Evolutionary conservation across 1,284 basidiomycete species (phyloP).

Genomic region (Ganoderma resinaceum): DNA sequence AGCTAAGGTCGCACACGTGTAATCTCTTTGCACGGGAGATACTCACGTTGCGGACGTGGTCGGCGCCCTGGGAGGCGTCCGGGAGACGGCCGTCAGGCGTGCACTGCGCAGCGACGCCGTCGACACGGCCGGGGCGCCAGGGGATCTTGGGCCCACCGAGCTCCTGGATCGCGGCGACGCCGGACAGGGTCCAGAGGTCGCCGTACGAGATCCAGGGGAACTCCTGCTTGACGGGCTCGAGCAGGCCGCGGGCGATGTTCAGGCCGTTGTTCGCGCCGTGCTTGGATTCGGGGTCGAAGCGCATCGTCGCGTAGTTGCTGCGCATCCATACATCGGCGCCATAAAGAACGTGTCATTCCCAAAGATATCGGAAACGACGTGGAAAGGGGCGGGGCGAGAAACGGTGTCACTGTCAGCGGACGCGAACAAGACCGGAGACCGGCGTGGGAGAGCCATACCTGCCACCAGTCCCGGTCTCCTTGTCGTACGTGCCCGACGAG

Average conservation of each 20-base stretch:
- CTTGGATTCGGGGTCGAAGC: slow-evolving; percentile 84
- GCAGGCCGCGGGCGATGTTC: slow-evolving; percentile 80
- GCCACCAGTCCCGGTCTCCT: slow-evolving; percentile 87
- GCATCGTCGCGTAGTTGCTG: slow-evolving; percentile 96
- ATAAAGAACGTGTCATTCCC: not conserved
- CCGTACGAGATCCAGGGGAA: slow-evolving; percentile 94
- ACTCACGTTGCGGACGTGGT: slow-evolving; percentile 83
- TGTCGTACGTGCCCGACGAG: slow-evolving; percentile 90
- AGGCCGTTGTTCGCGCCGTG: slow-evolving; percentile 93
- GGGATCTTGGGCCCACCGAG: slow-evolving; percentile 85
- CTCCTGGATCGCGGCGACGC: slow-evolving; percentile 88
- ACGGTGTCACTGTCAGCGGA: slow-evolving; percentile 15
- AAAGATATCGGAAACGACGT: not conserved
- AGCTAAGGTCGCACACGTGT: not conserved
- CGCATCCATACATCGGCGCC: not conserved
- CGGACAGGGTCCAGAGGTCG: slow-evolving; percentile 93
- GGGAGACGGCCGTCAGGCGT: slow-evolving; percentile 97
- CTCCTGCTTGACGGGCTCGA: slow-evolving; percentile 90
- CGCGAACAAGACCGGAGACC: slow-evolving; percentile 15
- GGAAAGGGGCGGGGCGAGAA: not conserved
- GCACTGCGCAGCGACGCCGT: slow-evolving; percentile 77
- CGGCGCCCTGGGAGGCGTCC: slow-evolving; percentile 84
- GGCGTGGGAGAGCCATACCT: slow-evolving; percentile 53
- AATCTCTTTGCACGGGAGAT: not conserved
- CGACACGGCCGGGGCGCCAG: slow-evolving; percentile 90